Conservation (phyloP, 2,329 filamentous ascomycete genomes). For the Drechslerella coelobrocha region DNA sequence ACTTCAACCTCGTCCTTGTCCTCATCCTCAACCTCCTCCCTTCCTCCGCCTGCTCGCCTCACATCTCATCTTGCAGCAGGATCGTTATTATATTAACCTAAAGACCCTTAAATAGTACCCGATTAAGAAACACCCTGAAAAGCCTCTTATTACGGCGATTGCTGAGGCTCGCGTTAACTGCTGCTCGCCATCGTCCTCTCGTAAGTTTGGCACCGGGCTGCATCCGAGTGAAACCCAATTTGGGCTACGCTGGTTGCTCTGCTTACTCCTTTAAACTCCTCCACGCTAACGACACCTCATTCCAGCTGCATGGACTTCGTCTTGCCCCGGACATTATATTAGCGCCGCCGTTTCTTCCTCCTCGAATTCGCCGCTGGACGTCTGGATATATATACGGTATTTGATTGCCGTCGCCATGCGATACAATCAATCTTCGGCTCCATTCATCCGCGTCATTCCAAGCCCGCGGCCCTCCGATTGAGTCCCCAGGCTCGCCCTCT, state of each 20-base stretch:
- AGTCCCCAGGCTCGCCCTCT: slow-evolving; percentile 6
- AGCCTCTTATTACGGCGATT: not conserved
- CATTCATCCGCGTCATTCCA: slow-evolving; percentile 18
- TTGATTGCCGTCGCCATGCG: slow-evolving; percentile 38
- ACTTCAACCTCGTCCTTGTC: not conserved
- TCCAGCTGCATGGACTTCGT: slow-evolving; percentile 9
- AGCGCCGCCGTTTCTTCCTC: slow-evolving; percentile 1
- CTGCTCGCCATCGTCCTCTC: not conserved
- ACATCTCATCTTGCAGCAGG: not conserved
- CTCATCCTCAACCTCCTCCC: not conserved
- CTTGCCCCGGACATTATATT: slow-evolving; percentile 11
- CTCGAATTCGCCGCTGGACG: slow-evolving; percentile 25
- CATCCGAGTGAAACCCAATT: slow-evolving; percentile 4
- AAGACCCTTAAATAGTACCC: not conserved
- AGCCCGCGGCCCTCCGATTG: slow-evolving; percentile 27
- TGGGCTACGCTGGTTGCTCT: not conserved
- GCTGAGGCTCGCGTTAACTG: not conserved
- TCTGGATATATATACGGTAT: slow-evolving; percentile 4
- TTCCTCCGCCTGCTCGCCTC: not conserved
- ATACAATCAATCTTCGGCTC: slow-evolving; percentile 29
- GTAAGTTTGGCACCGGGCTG: not conserved
- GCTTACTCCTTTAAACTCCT: slow-evolving; percentile 4
- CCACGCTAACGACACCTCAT: slow-evolving; percentile 10
- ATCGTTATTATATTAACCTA: not conserved
- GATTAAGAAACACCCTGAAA: not conserved